phyloP scores from a whole-genome alignment of 225 moss, liverwort and hornwort species.

The Physcomitrium patens region DNA sequence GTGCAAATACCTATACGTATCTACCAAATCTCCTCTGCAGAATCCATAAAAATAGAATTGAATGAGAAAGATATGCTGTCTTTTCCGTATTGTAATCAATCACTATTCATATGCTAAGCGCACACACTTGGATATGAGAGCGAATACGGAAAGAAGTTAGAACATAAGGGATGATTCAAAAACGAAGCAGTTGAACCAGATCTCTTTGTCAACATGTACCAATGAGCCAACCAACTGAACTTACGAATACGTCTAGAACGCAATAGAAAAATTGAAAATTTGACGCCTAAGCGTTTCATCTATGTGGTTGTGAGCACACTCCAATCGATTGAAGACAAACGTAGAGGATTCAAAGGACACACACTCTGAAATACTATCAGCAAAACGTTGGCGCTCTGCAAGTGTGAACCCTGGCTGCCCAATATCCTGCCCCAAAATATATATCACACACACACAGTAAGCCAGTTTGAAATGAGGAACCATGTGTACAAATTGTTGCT shows the following conservation, averaged over 20 bases:
- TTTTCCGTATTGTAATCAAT: background rate
- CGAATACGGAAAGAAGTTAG: constrained; percentile 12
- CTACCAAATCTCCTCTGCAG: constrained; percentile 76
- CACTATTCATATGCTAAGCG: background rate
- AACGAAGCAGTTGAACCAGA: background rate
- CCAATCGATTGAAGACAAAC: constrained; percentile 24
- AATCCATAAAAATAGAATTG: constrained; percentile 24
- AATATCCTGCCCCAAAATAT: constrained; percentile 60
- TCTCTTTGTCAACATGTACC: constrained; percentile 12
- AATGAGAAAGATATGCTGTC: constrained; percentile 16
- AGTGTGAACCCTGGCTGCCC: constrained; percentile 87
- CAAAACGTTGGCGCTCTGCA: constrained; percentile 72
- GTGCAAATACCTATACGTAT: constrained; percentile 81
- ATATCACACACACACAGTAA: constrained; percentile 9
- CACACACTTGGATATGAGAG: background rate
- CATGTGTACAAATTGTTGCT: constrained; percentile 2
- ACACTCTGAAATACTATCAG: constrained; percentile 62
- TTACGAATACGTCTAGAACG: constrained; percentile 3
- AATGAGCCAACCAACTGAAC: constrained; percentile 10
- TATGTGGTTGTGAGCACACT: constrained; percentile 22
- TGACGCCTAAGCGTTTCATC: constrained; percentile 16
- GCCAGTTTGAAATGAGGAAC: constrained; percentile 21
- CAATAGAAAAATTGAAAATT: constrained; percentile 9
- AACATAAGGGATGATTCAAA: background rate
- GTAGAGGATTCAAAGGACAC: constrained; percentile 42